Evolutionary conservation across 805 yeast species (phyloP), one percentile per base, ranked within the genome.

Genomic region (Candida manassasensis): DNA sequence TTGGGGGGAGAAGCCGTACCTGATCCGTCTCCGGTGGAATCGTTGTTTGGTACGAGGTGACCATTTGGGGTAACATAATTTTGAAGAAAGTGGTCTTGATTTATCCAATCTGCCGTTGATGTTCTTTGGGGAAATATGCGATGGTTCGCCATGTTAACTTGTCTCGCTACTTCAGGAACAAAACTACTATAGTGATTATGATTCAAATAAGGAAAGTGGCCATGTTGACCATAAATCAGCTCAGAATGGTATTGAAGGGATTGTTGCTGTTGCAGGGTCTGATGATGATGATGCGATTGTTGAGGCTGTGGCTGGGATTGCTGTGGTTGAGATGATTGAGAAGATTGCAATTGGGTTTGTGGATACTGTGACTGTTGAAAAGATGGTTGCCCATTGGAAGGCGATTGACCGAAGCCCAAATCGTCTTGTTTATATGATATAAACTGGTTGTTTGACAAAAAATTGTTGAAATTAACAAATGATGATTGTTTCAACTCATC

Each of bases 391-490:
- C 21, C 13, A 4, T 9, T 25, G 34, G 15, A 15, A 29, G 25
- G 19, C 4, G 5, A 18, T 16, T 15, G 18, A 34, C 15, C 28
- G 17, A 14, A 32, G 27, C 27, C 36, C 3, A 56, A 53, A 16
- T 51, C 61, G 11, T 48, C 41, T 4, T 61, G 52, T 9, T 57
- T 33, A 35, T 49, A 52, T 29, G 49, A 51, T 29, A 52, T 43
- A 32, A 55, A 53, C 21, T 49, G 52, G 35, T 42, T 42, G 21
- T 40, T 42, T 13, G 34, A 36, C 17, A 42, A 32, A 33, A 42
- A 42, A 37, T 37, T 40, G 21, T 37, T 40, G 29, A 31, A 35
- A 18, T 30, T 38, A 11, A 38, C 15, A n/a, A 34, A 15, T 19
- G 38, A 29, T 27, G 24, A 21, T 27, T 21, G 19, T 11, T 17